Evolutionary conservation across 2,329 filamentous ascomycete species (phyloP).

Genomic region (Westerdykella aurantiaca): DNA sequence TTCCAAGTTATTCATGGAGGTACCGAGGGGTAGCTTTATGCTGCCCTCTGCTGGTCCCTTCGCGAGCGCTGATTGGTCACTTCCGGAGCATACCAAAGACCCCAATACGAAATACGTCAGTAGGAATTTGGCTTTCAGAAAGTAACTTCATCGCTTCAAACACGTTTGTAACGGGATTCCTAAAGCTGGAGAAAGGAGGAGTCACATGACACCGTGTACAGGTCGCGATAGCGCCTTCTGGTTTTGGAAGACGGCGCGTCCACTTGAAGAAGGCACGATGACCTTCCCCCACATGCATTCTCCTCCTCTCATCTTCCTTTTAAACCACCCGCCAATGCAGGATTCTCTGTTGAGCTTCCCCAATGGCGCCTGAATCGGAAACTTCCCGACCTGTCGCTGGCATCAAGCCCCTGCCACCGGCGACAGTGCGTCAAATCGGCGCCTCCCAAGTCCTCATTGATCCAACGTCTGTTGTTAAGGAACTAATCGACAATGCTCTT

Average conservation of each 20-base stretch:
- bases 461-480: conserved; percentile 62
- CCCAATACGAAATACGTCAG: neutral
- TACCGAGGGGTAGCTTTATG: neutral
- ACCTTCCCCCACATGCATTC: neutral
- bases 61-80: conserved; percentile 15
- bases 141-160: too few species aligned
- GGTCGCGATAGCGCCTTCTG: conserved; percentile 13
- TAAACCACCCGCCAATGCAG: too few species aligned
- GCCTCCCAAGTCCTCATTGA: conserved; percentile 57
- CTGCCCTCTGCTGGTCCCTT: neutral
- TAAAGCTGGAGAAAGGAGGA: too few species aligned
- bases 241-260: neutral
- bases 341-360: too few species aligned
- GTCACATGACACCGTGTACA: conserved; percentile 15
- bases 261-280: conserved; percentile 17
- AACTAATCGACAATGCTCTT: conserved; percentile 71
- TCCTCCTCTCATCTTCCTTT: neutral
- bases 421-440: conserved; percentile 51
- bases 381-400: conserved; percentile 1
- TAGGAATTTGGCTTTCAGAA: too few species aligned
- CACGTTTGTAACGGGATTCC: too few species aligned
- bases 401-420: conserved; percentile 40
- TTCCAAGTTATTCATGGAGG: neutral
- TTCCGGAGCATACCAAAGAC: conserved; percentile 12
- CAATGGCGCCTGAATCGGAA: too few species aligned